phyloP scores from a whole-genome alignment of 2,329 filamentous ascomycete species.

The Chrysoporthe deuterocubensis region DNA sequence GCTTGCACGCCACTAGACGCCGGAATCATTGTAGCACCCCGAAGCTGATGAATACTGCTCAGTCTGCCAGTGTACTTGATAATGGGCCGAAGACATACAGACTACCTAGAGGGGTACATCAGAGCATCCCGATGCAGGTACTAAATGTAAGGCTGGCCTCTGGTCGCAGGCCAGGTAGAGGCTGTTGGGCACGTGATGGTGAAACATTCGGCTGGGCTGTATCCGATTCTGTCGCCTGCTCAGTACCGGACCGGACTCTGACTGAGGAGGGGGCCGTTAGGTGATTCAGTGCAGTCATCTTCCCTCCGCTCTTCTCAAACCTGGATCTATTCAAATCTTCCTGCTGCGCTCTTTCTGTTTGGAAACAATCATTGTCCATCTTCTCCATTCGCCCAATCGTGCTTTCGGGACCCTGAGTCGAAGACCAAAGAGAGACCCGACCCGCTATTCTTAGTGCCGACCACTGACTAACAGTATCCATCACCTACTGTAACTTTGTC shows the following conservation, averaged over 20 bases:
- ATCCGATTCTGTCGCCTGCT: slow-evolving; percentile 10
- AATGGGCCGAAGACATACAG: not conserved
- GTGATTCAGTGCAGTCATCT: slow-evolving; percentile 13
- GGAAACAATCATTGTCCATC: slow-evolving; percentile 4
- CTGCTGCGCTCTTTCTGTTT: not conserved
- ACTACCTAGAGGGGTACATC: not conserved
- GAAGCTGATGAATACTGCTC: no score
- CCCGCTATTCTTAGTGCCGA: slow-evolving; percentile 25
- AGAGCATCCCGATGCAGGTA: not conserved
- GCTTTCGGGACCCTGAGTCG: slow-evolving; percentile 15
- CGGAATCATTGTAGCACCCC: not conserved
- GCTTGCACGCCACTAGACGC: not conserved
- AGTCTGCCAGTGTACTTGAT: not conserved
- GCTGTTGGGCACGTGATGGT: slow-evolving; percentile 12
- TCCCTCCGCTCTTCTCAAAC: not conserved
- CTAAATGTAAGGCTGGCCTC: not conserved
- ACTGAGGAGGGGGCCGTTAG: not conserved
- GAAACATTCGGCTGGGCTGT: slow-evolving; percentile 24
- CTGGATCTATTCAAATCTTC: not conserved
- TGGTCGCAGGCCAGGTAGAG: not conserved
- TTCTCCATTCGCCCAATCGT: not conserved
- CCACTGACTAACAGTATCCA: slow-evolving; percentile 24
- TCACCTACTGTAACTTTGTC: slow-evolving; percentile 25
- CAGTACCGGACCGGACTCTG: not conserved
- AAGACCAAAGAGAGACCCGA: not conserved